A percentile compares a stretch with the other conserved stretches of the same genome.
These are phyloP conservation scores for Coemansia sp. DNA, from an alignment of 192 early-diverging fungal species.

Conservation along the genomic window DNA sequence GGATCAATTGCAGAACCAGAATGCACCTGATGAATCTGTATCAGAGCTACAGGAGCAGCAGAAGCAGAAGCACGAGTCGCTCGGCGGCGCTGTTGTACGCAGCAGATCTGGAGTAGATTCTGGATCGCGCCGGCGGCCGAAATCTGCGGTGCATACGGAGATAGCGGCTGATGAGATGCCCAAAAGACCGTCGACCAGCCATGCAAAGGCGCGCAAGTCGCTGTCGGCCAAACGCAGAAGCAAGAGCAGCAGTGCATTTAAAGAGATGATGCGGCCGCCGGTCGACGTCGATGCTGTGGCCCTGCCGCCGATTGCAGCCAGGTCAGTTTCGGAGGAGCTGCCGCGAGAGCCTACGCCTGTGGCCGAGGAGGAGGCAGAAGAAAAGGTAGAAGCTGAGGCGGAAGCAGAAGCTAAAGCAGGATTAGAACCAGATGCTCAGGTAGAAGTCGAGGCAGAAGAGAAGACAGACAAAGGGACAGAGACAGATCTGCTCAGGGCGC, in stretches of 20 bases:
- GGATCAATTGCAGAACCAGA: no score
- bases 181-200: background rate
- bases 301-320: background rate
- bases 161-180: background rate
- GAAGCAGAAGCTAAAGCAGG: background rate
- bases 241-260: background rate
- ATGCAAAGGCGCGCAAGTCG: background rate
- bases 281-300: background rate
- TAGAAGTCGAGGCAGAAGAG: no score
- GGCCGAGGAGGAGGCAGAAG: background rate
- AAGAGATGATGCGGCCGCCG: background rate
- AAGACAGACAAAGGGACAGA: no score
- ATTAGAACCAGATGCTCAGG: no score
- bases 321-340: no score
- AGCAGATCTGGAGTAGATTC: no score
- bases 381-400: background rate
- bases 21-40: no score
- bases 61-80: background rate
- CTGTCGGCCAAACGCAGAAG: conserved; percentile 1
- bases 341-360: background rate
- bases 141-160: background rate
- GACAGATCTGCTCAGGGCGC: no score
- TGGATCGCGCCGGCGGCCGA: background rate
- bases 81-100: no score
- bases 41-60: no score